Conservation (phyloP, 768 basidiomycete genomes). For the Suillus cothurnatus region DNA sequence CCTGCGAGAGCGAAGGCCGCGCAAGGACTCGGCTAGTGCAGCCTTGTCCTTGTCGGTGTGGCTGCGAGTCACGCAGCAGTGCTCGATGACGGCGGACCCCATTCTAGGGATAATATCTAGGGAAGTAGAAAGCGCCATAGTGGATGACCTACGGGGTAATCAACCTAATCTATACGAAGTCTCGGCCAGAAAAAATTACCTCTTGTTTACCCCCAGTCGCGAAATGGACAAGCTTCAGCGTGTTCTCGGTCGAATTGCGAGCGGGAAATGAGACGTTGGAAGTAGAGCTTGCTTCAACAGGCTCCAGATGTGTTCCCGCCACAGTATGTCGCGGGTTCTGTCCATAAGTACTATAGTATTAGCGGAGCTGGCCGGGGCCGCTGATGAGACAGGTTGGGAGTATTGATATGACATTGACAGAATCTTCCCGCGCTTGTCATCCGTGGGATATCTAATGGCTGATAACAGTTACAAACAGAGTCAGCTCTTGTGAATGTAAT, state of each 20-base stretch:
- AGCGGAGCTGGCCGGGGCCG: too few relatives aligned
- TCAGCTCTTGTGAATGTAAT: too few relatives aligned
- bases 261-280: not conserved
- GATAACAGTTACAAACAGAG: too few relatives aligned
- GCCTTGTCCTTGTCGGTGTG: slow-evolving; percentile 22
- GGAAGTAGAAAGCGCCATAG: not conserved
- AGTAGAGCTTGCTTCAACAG: not conserved
- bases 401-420: not conserved
- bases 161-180: not conserved
- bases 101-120: not conserved
- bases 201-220: not conserved
- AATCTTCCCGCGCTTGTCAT: not conserved
- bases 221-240: not conserved
- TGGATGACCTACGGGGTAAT: not conserved
- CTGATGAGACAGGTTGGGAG: too few relatives aligned
- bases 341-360: not conserved
- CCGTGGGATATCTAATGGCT: too few relatives aligned
- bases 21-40: slow-evolving; percentile 14
- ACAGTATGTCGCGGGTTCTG: not conserved
- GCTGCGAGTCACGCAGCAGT: not conserved
- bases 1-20: slow-evolving; percentile 17
- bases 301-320: not conserved
- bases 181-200: not conserved
- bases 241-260: not conserved
- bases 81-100: not conserved